Conservation (phyloP, 495 filamentous ascomycete genomes). For the Aspergillus ellipticus region DNA sequence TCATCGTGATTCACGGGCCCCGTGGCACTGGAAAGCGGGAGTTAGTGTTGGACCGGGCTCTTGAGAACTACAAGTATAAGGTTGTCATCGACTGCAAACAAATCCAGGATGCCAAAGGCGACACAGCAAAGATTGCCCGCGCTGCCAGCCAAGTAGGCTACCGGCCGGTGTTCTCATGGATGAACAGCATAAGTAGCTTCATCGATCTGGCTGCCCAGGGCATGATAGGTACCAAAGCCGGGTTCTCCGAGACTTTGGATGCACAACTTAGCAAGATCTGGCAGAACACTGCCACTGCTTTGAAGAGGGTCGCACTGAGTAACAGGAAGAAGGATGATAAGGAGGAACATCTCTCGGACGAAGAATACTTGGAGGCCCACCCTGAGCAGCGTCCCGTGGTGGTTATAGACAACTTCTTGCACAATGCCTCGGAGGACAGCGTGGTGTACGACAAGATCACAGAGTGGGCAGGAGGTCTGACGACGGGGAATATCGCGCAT, state of each 20-base stretch:
- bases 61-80: slow-evolving; percentile 72
- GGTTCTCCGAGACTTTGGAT: slow-evolving; percentile 92
- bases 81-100: slow-evolving; percentile 93
- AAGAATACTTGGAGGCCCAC: slow-evolving; percentile 89
- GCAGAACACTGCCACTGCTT: slow-evolving; percentile 76
- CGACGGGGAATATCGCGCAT: slow-evolving; percentile 86
- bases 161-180: slow-evolving; percentile 89
- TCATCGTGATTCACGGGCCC: slow-evolving; percentile 91
- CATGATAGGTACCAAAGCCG: slow-evolving; percentile 89
- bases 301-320: slow-evolving; percentile 71
- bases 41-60: slow-evolving; percentile 76
- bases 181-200: slow-evolving; percentile 89
- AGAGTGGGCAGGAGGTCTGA: slow-evolving; percentile 87
- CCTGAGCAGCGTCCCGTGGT: slow-evolving; percentile 81
- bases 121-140: slow-evolving; percentile 78
- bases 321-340: slow-evolving; percentile 65
- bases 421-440: slow-evolving; percentile 66
- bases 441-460: slow-evolving; percentile 87
- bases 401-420: slow-evolving; percentile 91
- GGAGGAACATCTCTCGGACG: slow-evolving; percentile 69
- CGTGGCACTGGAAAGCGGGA: slow-evolving; percentile 89
- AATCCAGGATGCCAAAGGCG: slow-evolving; percentile 86
- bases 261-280: slow-evolving; percentile 88
- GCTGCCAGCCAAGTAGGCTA: slow-evolving; percentile 87
- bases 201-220: slow-evolving; percentile 90